A percentile compares a stretch with the other conserved stretches of the same genome.
Conservation (phyloP, 1,284 basidiomycete genomes). For the Trametes hirsuta region DNA sequence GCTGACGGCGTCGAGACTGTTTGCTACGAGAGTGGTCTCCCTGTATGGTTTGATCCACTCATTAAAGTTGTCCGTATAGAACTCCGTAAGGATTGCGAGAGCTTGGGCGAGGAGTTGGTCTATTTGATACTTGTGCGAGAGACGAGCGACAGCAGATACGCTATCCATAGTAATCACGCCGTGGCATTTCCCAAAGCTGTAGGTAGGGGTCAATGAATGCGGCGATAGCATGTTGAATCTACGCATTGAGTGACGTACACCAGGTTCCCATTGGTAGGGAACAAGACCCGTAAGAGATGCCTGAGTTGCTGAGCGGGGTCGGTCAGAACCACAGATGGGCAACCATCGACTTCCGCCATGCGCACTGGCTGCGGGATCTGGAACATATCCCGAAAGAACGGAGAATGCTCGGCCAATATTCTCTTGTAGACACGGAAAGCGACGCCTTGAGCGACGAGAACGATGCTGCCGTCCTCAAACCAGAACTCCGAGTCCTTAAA, state of each 20-base stretch:
- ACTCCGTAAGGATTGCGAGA: slow-evolving; percentile 12
- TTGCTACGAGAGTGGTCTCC: neutral
- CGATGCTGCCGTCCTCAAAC: slow-evolving; percentile 29
- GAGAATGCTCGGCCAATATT: slow-evolving; percentile 23
- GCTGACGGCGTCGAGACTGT: slow-evolving; percentile 8
- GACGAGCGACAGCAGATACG: slow-evolving; percentile 1
- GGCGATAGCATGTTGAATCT: neutral
- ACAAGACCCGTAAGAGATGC: slow-evolving; percentile 7
- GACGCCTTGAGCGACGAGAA: slow-evolving; percentile 21
- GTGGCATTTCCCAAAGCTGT: neutral
- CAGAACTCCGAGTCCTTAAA: slow-evolving; percentile 21
- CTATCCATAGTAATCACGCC: neutral
- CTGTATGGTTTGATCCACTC: slow-evolving; percentile 6
- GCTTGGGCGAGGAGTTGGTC: slow-evolving; percentile 12
- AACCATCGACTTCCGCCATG: slow-evolving; percentile 1
- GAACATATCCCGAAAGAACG: slow-evolving; percentile 30
- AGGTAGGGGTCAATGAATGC: too few relatives aligned
- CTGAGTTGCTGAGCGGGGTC: slow-evolving; percentile 6
- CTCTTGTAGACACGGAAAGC: slow-evolving; percentile 26
- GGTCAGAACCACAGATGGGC: slow-evolving; percentile 3
- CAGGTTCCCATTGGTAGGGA: slow-evolving; percentile 10
- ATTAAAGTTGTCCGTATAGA: slow-evolving; percentile 12
- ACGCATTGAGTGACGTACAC: neutral
- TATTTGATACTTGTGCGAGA: slow-evolving; percentile 24
- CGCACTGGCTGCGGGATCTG: slow-evolving; percentile 16